Evolutionary conservation across 1,139 yeast genomes (phyloP).

Genomic region (Zygoascus meyerae): DNA sequence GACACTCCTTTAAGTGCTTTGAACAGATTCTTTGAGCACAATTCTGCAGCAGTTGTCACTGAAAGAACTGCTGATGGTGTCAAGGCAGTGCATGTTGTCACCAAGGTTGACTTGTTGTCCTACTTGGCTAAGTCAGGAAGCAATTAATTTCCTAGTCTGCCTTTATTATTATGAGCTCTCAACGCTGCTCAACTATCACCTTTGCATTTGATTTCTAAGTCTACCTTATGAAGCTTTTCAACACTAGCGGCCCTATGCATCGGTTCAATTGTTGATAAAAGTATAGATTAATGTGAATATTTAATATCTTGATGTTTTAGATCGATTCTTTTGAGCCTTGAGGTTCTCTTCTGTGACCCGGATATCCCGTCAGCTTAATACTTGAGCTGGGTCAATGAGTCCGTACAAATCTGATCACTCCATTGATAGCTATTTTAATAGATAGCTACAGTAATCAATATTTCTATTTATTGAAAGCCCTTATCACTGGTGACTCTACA

Average conservation of each 20-base stretch:
- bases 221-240: background rate
- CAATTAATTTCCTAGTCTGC: background rate
- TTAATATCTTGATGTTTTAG: background rate
- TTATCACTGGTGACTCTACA: too few relatives aligned
- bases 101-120: constrained; percentile 78
- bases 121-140: constrained; percentile 43
- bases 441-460: too few relatives aligned
- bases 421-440: too few relatives aligned
- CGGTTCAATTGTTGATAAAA: too few relatives aligned
- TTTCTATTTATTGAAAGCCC: too few relatives aligned
- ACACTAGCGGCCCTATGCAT: constrained; percentile 1
- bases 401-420: too few relatives aligned
- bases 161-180: constrained; percentile 1
- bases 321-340: too few relatives aligned
- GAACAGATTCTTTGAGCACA: constrained; percentile 77
- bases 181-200: constrained; percentile 3
- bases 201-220: too few relatives aligned
- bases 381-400: too few relatives aligned
- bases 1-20: constrained; percentile 63
- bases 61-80: constrained; percentile 41
- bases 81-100: constrained; percentile 78
- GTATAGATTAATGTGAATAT: too few relatives aligned
- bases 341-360: too few relatives aligned
- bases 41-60: constrained; percentile 81
- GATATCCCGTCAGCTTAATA: too few relatives aligned